These are phyloP conservation scores for Cynara cardunculus DNA, from an alignment of 129 eudicot species.

Conservation along the genomic window DNA sequence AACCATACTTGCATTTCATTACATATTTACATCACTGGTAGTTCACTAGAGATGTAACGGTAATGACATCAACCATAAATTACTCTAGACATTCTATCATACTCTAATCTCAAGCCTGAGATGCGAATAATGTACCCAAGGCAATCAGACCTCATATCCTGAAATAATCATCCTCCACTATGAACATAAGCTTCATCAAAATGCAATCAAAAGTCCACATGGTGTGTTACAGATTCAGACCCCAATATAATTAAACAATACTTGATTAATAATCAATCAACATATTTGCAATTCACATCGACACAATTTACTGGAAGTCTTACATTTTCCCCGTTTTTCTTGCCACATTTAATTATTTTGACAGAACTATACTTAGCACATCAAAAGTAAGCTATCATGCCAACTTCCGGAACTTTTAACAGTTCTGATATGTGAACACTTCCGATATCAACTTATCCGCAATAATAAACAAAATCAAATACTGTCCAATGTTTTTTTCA, in stretches of 20 bases:
- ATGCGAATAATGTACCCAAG: not conserved
- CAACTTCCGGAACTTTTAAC: not conserved
- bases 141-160: not conserved
- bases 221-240: constrained; percentile 7
- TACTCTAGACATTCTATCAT: constrained; percentile 2
- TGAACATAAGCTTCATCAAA: not conserved
- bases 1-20: not conserved
- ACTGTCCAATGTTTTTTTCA: not conserved
- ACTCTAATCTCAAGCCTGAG: not conserved
- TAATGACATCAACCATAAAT: not conserved
- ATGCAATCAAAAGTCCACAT: not conserved
- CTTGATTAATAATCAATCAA: not conserved
- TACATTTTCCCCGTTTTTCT: not conserved
- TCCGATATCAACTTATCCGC: not conserved
- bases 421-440: not conserved
- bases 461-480: constrained; percentile 10
- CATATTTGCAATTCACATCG: not conserved
- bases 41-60: not conserved
- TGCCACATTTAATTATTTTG: not conserved
- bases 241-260: constrained; percentile 7
- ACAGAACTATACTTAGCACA: not conserved
- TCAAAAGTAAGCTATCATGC: constrained; percentile 10
- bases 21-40: not conserved
- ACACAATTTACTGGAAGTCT: not conserved
- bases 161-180: not conserved